Conservation (phyloP, 495 filamentous ascomycete species). For the Penicilliopsis zonata region DNA sequence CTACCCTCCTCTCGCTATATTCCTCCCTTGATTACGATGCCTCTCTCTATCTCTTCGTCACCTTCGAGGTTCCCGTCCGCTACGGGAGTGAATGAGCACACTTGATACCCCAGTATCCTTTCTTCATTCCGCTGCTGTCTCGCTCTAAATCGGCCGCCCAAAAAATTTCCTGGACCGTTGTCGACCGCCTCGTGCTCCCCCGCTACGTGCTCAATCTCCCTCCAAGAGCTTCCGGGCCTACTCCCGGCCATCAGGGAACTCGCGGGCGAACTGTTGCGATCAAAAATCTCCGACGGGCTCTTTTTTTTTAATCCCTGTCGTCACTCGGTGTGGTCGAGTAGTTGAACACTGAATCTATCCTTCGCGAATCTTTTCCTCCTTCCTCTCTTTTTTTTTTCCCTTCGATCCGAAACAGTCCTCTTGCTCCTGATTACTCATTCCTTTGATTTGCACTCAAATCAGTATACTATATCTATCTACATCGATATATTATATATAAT, state of each 20-base stretch:
- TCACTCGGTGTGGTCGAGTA: too few species aligned
- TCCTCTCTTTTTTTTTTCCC: background rate
- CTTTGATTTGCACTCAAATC: too few species aligned
- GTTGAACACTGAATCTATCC: too few species aligned
- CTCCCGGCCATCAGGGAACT: background rate
- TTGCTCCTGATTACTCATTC: too few species aligned
- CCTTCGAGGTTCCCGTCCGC: constrained; percentile 24
- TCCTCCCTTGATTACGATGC: constrained; percentile 23
- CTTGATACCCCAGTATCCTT: constrained; percentile 12
- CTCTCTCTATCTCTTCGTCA: constrained; percentile 18
- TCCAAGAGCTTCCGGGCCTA: background rate
- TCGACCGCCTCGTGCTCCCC: constrained; percentile 11
- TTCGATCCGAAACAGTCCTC: too few species aligned
- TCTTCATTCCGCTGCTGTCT: constrained; percentile 5
- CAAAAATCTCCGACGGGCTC: background rate
- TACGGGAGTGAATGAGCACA: constrained; percentile 34
- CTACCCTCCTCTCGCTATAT: constrained; percentile 16
- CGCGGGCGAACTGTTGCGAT: constrained; percentile 1
- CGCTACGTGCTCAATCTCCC: constrained; percentile 7
- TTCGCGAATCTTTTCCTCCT: background rate
- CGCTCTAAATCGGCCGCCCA: constrained; percentile 7
- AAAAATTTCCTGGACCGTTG: constrained; percentile 20
- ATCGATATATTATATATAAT: too few species aligned
- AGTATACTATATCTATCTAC: too few species aligned
- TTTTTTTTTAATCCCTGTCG: background rate